These are phyloP conservation scores for Corylus americana DNA, from an alignment of 306 rosid genomes.

Conservation along the genomic window DNA sequence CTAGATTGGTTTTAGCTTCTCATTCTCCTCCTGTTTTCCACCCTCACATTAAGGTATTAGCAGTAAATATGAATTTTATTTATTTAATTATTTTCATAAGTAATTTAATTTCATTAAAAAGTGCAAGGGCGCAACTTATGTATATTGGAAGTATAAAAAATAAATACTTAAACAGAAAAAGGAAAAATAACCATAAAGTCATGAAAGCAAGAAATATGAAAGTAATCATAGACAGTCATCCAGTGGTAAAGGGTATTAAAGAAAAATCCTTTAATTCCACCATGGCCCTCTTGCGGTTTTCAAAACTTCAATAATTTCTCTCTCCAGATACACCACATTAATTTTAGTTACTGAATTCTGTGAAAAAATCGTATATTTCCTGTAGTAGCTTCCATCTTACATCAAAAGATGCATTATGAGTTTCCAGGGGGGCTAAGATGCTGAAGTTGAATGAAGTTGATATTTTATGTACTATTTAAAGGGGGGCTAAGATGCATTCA, in stretches of 20 bases:
- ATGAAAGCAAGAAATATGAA: no score
- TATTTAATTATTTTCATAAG: background rate
- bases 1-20: conserved; percentile 87
- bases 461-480: background rate
- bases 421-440: background rate
- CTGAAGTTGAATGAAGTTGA: background rate
- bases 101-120: no score
- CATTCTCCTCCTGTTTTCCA: conserved; percentile 96
- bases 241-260: no score
- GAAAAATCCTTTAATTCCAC: no score
- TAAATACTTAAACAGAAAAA: no score
- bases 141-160: no score
- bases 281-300: no score
- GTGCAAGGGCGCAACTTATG: no score
- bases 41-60: conserved; percentile 78
- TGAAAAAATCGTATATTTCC: background rate
- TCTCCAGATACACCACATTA: no score
- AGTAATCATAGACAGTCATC: no score
- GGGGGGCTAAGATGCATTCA: background rate
- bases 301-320: no score
- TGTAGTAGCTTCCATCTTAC: background rate
- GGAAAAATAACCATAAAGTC: no score
- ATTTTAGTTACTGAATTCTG: background rate
- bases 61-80: conserved; percentile 1
- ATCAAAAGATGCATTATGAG: background rate